A percentile compares a stretch with the other conserved stretches of the same genome.
These are phyloP conservation scores for Hypholoma sublateritium DNA, from an alignment of 768 basidiomycete species.

Conservation along the genomic window DNA sequence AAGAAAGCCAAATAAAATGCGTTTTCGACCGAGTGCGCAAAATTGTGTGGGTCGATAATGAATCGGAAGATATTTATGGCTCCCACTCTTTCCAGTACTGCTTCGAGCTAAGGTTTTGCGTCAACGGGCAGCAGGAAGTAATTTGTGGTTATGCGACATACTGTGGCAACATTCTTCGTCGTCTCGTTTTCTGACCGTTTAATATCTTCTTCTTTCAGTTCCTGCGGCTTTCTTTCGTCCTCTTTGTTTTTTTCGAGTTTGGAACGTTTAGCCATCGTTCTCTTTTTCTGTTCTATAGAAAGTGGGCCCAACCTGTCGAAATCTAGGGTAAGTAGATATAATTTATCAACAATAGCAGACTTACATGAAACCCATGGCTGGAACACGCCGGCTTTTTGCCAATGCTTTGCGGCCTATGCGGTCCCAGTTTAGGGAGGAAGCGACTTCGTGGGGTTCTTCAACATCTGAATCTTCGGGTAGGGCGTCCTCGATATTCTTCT, in stretches of 20 bases:
- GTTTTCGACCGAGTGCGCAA: conserved; percentile 95
- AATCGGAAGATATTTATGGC: conserved; percentile 82
- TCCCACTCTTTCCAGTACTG: conserved; percentile 45
- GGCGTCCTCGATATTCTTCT: conserved; percentile 43
- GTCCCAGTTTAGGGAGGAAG: conserved; percentile 71
- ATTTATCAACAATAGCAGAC: conserved; percentile 16
- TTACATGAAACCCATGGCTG: conserved; percentile 88
- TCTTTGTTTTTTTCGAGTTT: conserved; percentile 73
- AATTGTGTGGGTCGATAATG: conserved; percentile 87
- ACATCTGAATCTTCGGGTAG: conserved; percentile 49
- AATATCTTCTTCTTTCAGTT: conserved; percentile 83
- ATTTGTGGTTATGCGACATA: conserved; percentile 32
- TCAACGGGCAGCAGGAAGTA: not conserved
- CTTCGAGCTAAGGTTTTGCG: conserved; percentile 42
- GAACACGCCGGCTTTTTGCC: conserved; percentile 75
- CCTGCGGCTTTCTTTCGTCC: conserved; percentile 70
- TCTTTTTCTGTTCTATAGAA: conserved; percentile 81
- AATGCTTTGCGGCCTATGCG: conserved; percentile 83
- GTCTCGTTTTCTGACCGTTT: conserved; percentile 85
- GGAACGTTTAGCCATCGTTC: conserved; percentile 55
- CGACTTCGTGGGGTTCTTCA: conserved; percentile 49
- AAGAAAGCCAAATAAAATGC: conserved; percentile 94
- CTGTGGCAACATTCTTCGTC: conserved; percentile 77
- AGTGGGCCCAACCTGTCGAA: conserved; percentile 84
- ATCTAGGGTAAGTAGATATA: no score